Evolutionary conservation across 768 basidiomycete species (phyloP).

Genomic region (Boletus sp.): DNA sequence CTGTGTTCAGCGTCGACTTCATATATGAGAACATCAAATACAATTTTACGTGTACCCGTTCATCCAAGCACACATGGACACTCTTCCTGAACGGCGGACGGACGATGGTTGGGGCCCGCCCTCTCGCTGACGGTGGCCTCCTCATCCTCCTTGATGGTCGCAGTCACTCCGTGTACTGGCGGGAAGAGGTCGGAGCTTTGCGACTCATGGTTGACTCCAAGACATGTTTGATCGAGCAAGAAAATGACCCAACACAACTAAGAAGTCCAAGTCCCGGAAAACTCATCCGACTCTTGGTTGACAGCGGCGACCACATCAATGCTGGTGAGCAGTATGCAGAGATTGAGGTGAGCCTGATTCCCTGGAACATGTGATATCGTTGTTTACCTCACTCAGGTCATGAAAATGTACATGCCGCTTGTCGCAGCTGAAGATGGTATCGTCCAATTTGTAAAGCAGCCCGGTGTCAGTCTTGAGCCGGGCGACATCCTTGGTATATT

Average conservation of each 20-base stretch:
- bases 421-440: slow-evolving; percentile 91
- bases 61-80: slow-evolving; percentile 85
- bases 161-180: slow-evolving; percentile 97
- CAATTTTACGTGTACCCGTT: slow-evolving; percentile 91
- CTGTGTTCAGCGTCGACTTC: slow-evolving; percentile 95
- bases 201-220: slow-evolving; percentile 93
- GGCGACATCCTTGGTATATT: slow-evolving; percentile 98
- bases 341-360: slow-evolving; percentile 70
- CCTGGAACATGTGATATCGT: not conserved
- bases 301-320: slow-evolving; percentile 95
- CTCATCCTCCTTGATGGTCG: slow-evolving; percentile 88
- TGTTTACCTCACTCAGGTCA: slow-evolving; percentile 50
- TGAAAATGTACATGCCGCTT: slow-evolving; percentile 99
- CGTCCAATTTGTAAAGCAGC: slow-evolving; percentile 95
- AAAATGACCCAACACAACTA: slow-evolving; percentile 98
- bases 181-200: slow-evolving; percentile 94
- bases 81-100: slow-evolving; percentile 95
- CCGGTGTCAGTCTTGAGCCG: slow-evolving; percentile 93
- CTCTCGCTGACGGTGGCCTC: slow-evolving; percentile 92
- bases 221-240: slow-evolving; percentile 98
- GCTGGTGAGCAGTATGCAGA: slow-evolving; percentile 98
- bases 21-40: slow-evolving; percentile 96
- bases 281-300: slow-evolving; percentile 89
- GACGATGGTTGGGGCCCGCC: slow-evolving; percentile 87
- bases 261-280: slow-evolving; percentile 96